Evolutionary conservation across 352 stramenopile species (phyloP).

Genomic region (Phytophthora tubulina): DNA sequence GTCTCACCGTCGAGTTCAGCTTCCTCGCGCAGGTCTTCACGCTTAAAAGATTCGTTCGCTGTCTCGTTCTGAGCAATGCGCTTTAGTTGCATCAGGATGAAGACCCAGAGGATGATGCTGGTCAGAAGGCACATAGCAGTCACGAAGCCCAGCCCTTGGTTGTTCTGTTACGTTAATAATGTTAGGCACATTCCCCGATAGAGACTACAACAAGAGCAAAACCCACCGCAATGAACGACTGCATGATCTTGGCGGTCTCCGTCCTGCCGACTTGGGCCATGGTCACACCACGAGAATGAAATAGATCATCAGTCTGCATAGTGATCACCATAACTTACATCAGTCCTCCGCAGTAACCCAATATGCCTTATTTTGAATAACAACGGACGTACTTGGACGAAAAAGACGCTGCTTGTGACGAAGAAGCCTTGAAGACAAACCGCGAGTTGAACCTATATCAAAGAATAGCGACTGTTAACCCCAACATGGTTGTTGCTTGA

Average conservation of each 20-base stretch:
- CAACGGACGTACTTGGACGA: conserved; percentile 47
- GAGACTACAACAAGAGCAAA: neutral
- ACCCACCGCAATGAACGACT: conserved; percentile 64
- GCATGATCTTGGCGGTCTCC: conserved; percentile 53
- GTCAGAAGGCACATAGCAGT: conserved; percentile 71
- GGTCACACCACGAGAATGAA: conserved; percentile 32
- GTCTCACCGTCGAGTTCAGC: conserved; percentile 59
- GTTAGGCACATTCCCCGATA: conserved; percentile 2
- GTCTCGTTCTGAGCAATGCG: conserved; percentile 80
- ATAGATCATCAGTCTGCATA: conserved; percentile 50
- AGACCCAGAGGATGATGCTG: conserved; percentile 69
- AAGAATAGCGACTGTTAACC: neutral
- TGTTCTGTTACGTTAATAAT: conserved; percentile 46
- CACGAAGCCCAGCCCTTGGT: conserved; percentile 74
- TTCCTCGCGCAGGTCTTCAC: conserved; percentile 72
- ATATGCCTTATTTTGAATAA: neutral
- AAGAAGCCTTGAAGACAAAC: conserved; percentile 64
- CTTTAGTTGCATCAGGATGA: conserved; percentile 79
- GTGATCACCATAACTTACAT: neutral
- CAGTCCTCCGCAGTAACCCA: neutral
- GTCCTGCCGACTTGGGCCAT: conserved; percentile 30
- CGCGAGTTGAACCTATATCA: conserved; percentile 50
- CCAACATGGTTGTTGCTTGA: neutral
- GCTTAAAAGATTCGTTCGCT: conserved; percentile 87
- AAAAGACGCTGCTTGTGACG: conserved; percentile 64